Percentiles rank a stretch among this genome's conserved stretches.
Evolutionary conservation across 352 stramenopile species (phyloP).

Genomic region (Globisporangium perplexum): DNA sequence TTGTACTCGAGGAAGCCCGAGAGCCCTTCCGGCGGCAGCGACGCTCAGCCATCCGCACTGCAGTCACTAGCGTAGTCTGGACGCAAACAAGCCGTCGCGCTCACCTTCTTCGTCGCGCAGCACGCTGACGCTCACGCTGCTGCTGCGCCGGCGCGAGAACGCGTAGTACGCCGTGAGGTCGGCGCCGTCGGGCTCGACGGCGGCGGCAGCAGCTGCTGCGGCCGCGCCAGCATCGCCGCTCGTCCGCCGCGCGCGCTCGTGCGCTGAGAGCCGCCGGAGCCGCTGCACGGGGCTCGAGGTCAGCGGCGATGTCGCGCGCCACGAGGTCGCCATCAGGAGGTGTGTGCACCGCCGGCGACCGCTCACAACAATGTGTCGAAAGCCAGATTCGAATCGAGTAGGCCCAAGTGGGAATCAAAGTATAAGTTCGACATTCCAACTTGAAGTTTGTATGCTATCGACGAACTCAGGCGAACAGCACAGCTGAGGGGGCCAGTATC

Average conservation of each 20-base stretch:
- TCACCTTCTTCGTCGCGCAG: constrained; percentile 32
- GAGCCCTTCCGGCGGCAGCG: constrained; percentile 11
- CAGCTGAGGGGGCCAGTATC: too few species aligned
- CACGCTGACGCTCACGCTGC: constrained; percentile 32
- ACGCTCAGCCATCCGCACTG: not conserved
- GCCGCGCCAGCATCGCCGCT: not conserved
- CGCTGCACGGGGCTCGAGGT: constrained; percentile 1
- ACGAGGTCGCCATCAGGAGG: not conserved
- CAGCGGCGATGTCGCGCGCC: not conserved
- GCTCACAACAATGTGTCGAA: not conserved
- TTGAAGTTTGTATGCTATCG: not conserved
- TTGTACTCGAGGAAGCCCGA: constrained; percentile 71
- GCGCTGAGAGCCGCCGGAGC: constrained; percentile 8
- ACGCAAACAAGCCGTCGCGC: not conserved
- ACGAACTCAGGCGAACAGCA: not conserved
- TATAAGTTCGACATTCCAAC: not conserved
- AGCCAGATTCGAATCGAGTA: too few species aligned
- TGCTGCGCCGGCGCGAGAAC: constrained; percentile 44
- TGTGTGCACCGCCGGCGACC: not conserved
- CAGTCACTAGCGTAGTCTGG: too few species aligned
- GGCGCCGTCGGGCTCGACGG: constrained; percentile 20
- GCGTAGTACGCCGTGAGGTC: constrained; percentile 60
- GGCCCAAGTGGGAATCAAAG: too few species aligned
- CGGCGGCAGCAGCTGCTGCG: constrained; percentile 2
- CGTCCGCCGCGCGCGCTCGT: constrained; percentile 5